Evolutionary conservation across 2,329 filamentous ascomycete species (phyloP).

Genomic region (Alternaria gaisen): DNA sequence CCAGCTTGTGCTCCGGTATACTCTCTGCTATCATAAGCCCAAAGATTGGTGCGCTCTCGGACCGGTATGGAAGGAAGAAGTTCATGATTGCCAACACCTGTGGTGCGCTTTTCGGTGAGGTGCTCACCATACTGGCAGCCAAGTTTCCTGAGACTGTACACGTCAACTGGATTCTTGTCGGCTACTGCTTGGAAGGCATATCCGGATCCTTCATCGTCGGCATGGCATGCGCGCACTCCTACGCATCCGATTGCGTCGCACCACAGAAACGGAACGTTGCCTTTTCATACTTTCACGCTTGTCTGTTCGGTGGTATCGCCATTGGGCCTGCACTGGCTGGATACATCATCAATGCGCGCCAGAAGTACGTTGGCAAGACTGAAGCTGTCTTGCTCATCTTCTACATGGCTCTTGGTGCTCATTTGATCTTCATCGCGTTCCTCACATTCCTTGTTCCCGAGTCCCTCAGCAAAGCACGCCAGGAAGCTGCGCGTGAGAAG

Average conservation of each 20-base stretch:
- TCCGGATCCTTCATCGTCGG: conserved; percentile 88
- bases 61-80: conserved; percentile 81
- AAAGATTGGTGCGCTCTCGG: conserved; percentile 83
- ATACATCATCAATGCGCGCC: conserved; percentile 71
- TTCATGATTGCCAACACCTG: conserved; percentile 77
- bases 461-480: conserved; percentile 78
- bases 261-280: conserved; percentile 80
- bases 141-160: conserved; percentile 75
- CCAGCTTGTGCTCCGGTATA: conserved; percentile 76
- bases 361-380: conserved; percentile 60
- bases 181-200: conserved; percentile 80
- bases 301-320: conserved; percentile 87
- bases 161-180: conserved; percentile 81
- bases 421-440: conserved; percentile 77
- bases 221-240: conserved; percentile 82
- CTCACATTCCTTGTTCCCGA: conserved; percentile 80
- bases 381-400: conserved; percentile 83
- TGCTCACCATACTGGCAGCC: conserved; percentile 80
- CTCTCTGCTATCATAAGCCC: conserved; percentile 84
- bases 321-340: conserved; percentile 84
- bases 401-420: conserved; percentile 78
- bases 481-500: conserved; percentile 74
- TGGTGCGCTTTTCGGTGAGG: conserved; percentile 78
- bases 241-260: conserved; percentile 86
- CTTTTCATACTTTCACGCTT: conserved; percentile 90